Base-by-base conservation (phyloP, 139 green algal genomes). In the Micractinium sp. region DNA sequence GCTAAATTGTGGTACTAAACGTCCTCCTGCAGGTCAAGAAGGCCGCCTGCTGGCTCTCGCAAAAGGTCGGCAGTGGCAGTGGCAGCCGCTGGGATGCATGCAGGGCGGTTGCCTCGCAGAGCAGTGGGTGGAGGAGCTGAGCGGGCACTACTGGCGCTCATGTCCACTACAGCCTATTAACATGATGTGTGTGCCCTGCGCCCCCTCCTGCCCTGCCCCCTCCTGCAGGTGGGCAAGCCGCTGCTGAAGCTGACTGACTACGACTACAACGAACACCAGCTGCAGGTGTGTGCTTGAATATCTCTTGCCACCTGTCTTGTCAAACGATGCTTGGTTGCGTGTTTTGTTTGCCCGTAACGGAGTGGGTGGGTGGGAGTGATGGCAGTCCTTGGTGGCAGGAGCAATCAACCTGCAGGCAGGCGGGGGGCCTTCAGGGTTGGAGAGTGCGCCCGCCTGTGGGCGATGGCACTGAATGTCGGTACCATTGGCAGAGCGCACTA, bases 161-260 rank as follows among this genome's bases (percentile, higher is more conserved):
- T 19, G 14, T 29, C 25, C 66, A n/a, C 25, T 9, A 4, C 23
- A 5, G 66, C 66, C 14, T 9, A 27, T 73, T 19, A 29, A 27
- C 25, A 12, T 27, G 23, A 14, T 29, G n/a, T n/a, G n/a, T n/a
- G n/a, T n/a, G n/a, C n/a, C n/a, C n/a, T n/a, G 14, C 14, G 23
- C 25, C 14, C 15, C 25, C 66, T 73, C 25, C 23, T 19, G 66
- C 23, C 38, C 14, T 38, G 1, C 31, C 35, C 19, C 0, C 36
- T 18, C 3, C 18, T 25, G 74, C 60, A 79, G 69, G 33, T 91
- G 73, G 19, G 41, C 18, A 85, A 78, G 71, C 82, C 88, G 3
- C 69, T 91, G 60, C 73, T 91, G 19, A 88, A 85, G 81, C 73
- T 91, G 81, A 88, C 81, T 2, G 88, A 85, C 14, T 66, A 85